Evolutionary conservation across 768 basidiomycete species (phyloP), one percentile per base, ranked within the genome.

Genomic region (Udeniomyces megalosporus): DNA sequence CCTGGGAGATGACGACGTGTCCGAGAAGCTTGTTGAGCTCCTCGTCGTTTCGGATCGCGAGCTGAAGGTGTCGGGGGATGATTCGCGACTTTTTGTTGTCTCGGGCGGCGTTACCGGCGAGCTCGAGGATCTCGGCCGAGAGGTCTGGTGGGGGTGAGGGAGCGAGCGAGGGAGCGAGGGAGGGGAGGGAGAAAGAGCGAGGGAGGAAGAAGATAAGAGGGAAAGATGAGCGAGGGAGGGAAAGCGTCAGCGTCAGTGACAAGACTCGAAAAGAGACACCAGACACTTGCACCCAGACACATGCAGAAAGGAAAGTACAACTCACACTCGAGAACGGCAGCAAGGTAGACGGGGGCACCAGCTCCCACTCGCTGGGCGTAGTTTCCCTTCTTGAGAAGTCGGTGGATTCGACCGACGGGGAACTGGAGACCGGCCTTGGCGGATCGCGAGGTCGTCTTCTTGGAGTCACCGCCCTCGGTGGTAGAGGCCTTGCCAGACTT

Each of bases 71-170:
- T 70, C 90, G 83, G 59, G 89, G 90, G 26, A 91, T 86, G 69
- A 92, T 91, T 84, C 90, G 88, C 68, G 86, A 84, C 78, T 91
- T 86, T 80, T 87, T 88, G 79, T 88, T 88, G 75, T 87, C 84
- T 64, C 83, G 80, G 54, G 86, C 85, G 38, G 82, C 76, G 74
- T 76, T 76, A 69, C 89, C 89, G 66, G 89, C 89, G 42, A 92
- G 79, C 74, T 92, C 89, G 67, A 92, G 84, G 73, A 92, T 90
- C 75, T 92, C 89, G 50, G 89, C 89, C 64, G 88, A 85, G 65
- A 92, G 83, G 72, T 92, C 88, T 75, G 49, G n/a, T n/a, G 24
- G 15, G 2, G 28, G 3, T 26, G 26, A 22, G 12, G 5, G 24
- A 22, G 58, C n/a, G 47, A 58, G n/a, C n/a, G n/a, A n/a, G n/a